These are phyloP conservation scores for Camelina sativa DNA, from an alignment of 345 rosid genomes.

Conservation along the genomic window DNA sequence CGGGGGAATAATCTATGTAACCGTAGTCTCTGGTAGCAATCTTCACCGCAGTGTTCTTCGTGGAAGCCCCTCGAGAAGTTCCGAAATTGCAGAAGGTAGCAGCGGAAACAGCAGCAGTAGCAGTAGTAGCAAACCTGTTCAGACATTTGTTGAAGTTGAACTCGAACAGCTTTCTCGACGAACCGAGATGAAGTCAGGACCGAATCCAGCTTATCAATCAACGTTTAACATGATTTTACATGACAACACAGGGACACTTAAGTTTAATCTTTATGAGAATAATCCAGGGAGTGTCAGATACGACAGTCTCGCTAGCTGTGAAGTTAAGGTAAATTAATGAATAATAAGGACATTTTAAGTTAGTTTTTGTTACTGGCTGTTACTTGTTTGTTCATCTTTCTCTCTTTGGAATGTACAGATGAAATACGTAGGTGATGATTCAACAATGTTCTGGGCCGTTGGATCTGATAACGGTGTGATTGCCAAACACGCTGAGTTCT, in stretches of 20 bases:
- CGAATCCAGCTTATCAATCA: slow-evolving; percentile 78
- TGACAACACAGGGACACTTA: slow-evolving; percentile 69
- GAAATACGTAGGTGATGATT: slow-evolving; percentile 84
- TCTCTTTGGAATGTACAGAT: slow-evolving; percentile 51
- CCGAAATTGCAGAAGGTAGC: slow-evolving; percentile 45
- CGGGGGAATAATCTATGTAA: slow-evolving; percentile 78
- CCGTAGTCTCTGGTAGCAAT: slow-evolving; percentile 73
- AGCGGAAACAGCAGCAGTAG: slow-evolving; percentile 40
- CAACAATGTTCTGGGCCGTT: slow-evolving; percentile 89
- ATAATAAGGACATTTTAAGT: neutral
- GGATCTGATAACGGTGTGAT: slow-evolving; percentile 77
- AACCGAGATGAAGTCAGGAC: slow-evolving; percentile 64
- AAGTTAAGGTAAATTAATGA: slow-evolving; percentile 69
- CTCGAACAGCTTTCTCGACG: slow-evolving; percentile 81
- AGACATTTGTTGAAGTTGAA: slow-evolving; percentile 91
- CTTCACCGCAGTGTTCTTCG: slow-evolving; percentile 58
- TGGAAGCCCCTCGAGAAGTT: slow-evolving; percentile 71
- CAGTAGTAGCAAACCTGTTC: slow-evolving; percentile 59
- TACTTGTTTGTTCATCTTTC: slow-evolving; percentile 15
- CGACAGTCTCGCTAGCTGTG: slow-evolving; percentile 81
- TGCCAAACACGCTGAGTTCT: slow-evolving; percentile 73
- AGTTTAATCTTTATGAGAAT: slow-evolving; percentile 71
- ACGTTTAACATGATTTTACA: slow-evolving; percentile 94
- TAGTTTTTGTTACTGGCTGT: neutral
- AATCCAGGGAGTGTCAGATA: slow-evolving; percentile 67